Conservation (phyloP, 306 rosid genomes). For the Corylus heterophylla region DNA sequence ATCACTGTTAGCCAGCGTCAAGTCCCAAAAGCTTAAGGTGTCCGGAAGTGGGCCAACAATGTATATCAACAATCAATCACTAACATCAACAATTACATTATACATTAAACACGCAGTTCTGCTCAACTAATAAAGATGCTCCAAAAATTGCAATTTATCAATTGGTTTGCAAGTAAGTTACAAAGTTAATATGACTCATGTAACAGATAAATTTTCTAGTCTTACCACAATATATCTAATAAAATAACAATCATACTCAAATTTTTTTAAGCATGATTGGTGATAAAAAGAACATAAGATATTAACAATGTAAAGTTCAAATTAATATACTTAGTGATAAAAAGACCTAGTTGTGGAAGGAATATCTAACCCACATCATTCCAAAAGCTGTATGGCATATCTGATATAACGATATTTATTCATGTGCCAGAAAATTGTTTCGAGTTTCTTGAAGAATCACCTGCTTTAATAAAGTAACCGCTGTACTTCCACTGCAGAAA, state of each 20-base stretch:
- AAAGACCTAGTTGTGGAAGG: too few relatives aligned
- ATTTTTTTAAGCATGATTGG: background rate
- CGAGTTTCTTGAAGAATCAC: slow-evolving; percentile 23
- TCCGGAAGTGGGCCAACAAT: background rate
- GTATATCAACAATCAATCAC: background rate
- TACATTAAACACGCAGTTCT: background rate
- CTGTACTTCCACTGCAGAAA: slow-evolving; percentile 58
- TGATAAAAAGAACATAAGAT: background rate
- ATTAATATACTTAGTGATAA: background rate
- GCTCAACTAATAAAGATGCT: background rate
- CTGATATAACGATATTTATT: background rate
- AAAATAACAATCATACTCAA: background rate
- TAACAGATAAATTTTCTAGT: background rate
- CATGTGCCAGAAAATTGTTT: background rate
- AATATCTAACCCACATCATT: too few relatives aligned
- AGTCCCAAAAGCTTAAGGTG: background rate
- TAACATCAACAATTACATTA: background rate
- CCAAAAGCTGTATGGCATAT: too few relatives aligned
- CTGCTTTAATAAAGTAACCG: slow-evolving; percentile 51
- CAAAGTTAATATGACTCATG: background rate
- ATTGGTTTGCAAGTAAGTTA: background rate
- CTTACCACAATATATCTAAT: background rate
- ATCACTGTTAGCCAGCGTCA: background rate
- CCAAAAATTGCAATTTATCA: background rate
- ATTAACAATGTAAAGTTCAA: background rate